Percentiles rank a stretch among this genome's conserved stretches.
Evolutionary conservation across 2,329 filamentous ascomycete genomes (phyloP).

Genomic region (Penicillium olsonii): DNA sequence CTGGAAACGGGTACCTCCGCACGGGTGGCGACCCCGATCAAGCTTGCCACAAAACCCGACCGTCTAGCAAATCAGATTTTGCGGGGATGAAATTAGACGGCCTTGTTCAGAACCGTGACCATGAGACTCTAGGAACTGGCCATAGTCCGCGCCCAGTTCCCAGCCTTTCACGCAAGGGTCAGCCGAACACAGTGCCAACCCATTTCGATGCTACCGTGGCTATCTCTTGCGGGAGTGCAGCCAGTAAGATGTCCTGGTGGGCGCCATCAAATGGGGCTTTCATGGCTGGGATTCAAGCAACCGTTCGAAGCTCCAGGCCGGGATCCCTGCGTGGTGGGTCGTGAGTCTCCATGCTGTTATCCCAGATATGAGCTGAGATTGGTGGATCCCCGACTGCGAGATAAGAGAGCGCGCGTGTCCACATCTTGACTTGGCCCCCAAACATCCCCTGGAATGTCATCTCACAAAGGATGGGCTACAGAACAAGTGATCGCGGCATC

Average conservation of each 20-base stretch:
- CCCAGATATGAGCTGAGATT: neutral
- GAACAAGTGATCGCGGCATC: conserved; percentile 1
- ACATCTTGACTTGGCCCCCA: neutral
- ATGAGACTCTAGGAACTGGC: too few species aligned
- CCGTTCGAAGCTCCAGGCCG: conserved; percentile 1
- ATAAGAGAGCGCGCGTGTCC: conserved; percentile 1
- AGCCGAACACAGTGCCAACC: conserved; percentile 15
- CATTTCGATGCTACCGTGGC: conserved; percentile 26
- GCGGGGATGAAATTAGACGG: too few species aligned
- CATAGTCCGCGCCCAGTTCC: too few species aligned
- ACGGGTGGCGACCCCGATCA: neutral
- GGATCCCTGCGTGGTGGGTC: neutral
- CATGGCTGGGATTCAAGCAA: conserved; percentile 15
- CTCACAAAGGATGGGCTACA: neutral
- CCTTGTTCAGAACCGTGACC: too few species aligned
- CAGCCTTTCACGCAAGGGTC: conserved; percentile 9
- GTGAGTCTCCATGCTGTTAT: neutral
- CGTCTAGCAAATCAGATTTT: too few species aligned
- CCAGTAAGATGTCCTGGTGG: conserved; percentile 17
- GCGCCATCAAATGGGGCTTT: conserved; percentile 16
- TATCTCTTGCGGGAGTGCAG: conserved; percentile 6
- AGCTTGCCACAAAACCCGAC: neutral
- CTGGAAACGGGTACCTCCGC: neutral
- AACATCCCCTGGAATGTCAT: neutral
- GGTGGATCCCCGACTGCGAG: neutral